Conservation (phyloP, 2,329 filamentous ascomycete genomes). For the Microthyrium microscopicum region DNA sequence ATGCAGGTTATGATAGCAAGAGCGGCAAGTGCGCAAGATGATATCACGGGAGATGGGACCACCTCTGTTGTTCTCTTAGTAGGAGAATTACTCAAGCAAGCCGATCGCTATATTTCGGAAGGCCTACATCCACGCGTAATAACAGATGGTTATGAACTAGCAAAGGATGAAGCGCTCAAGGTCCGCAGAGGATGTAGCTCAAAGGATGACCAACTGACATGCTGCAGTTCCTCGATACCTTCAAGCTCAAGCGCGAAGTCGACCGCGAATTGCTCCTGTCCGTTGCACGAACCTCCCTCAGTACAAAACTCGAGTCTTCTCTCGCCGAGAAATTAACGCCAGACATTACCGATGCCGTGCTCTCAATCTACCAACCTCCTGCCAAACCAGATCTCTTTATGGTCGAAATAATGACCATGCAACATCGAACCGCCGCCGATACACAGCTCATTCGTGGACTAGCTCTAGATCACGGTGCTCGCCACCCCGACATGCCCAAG, state of each 20-base stretch:
- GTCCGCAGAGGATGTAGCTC: slow-evolving; percentile 25
- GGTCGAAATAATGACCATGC: slow-evolving; percentile 99
- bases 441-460: slow-evolving; percentile 90
- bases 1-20: slow-evolving; percentile 58
- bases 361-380: slow-evolving; percentile 79
- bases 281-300: slow-evolving; percentile 83
- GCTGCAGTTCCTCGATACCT: slow-evolving; percentile 69
- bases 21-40: slow-evolving; percentile 91
- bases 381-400: slow-evolving; percentile 95
- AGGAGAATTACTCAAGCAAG: slow-evolving; percentile 94
- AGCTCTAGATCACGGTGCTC: slow-evolving; percentile 83
- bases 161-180: slow-evolving; percentile 82
- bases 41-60: slow-evolving; percentile 95
- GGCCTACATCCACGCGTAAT: slow-evolving; percentile 94
- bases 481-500: slow-evolving; percentile 98
- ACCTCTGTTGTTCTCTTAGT: slow-evolving; percentile 92
- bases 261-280: slow-evolving; percentile 88
- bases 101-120: slow-evolving; percentile 87
- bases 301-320: slow-evolving; percentile 82
- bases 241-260: slow-evolving; percentile 77
- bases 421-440: slow-evolving; percentile 89
- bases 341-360: slow-evolving; percentile 88
- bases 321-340: slow-evolving; percentile 85
- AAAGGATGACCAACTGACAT: slow-evolving; percentile 1
- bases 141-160: slow-evolving; percentile 94